Evolutionary conservation across 179 eudicot genomes (phyloP).

Genomic region (Drosera spatulata): DNA sequence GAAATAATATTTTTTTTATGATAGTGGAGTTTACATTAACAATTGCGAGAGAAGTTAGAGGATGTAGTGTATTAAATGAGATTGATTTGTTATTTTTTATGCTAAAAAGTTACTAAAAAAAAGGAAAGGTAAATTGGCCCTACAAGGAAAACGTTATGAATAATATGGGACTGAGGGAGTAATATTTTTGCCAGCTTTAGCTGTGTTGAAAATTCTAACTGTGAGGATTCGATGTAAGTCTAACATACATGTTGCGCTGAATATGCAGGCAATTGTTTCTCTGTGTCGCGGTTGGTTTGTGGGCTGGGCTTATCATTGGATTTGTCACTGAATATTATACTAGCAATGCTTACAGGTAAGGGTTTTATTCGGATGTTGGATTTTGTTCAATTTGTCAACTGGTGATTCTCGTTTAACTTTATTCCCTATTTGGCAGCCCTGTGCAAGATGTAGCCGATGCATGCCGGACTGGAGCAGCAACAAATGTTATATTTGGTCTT

Average conservation of each 20-base stretch:
- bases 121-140: no score
- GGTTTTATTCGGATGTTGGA: neutral
- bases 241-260: neutral
- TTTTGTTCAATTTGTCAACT: neutral
- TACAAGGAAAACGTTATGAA: no score
- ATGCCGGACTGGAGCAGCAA: constrained; percentile 95
- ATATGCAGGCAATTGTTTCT: constrained; percentile 73
- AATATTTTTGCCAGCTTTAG: neutral
- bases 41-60: no score
- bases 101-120: no score
- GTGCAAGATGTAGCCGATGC: constrained; percentile 99
- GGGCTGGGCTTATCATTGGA: constrained; percentile 96
- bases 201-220: neutral
- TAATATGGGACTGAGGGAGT: no score
- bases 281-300: constrained; percentile 86
- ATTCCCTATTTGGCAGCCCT: constrained; percentile 34
- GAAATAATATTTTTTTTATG: no score
- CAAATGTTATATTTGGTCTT: constrained; percentile 85
- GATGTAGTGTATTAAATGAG: no score
- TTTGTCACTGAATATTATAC: constrained; percentile 89
- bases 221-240: neutral
- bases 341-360: constrained; percentile 88
- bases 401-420: neutral
- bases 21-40: no score
- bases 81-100: no score